phyloP scores from a whole-genome alignment of 2,329 filamentous ascomycete species.

The Penicillium sp. region DNA sequence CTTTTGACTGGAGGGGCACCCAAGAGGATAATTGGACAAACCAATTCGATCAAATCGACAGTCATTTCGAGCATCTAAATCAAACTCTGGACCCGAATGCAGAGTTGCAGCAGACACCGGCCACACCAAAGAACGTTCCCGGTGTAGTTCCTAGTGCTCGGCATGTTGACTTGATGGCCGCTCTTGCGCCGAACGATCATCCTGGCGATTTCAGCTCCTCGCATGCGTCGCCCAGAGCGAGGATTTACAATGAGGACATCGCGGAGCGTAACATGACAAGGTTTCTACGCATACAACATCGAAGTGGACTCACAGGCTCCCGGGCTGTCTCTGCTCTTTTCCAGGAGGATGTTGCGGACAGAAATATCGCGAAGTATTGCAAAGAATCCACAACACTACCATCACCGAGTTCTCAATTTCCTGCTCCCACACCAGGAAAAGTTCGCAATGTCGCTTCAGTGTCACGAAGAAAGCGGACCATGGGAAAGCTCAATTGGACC shows the following conservation, averaged over 20 bases:
- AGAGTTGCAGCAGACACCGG: slow-evolving; percentile 20
- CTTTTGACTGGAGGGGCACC: slow-evolving; percentile 13
- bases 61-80: slow-evolving; percentile 36
- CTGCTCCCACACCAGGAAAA: slow-evolving; percentile 14
- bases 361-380: slow-evolving; percentile 31
- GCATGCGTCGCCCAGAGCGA: slow-evolving; percentile 25
- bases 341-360: slow-evolving; percentile 39
- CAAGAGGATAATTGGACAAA: slow-evolving; percentile 23
- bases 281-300: slow-evolving; percentile 25
- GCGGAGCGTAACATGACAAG: slow-evolving; percentile 39
- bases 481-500: slow-evolving; percentile 14
- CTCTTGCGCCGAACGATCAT: slow-evolving; percentile 31
- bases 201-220: slow-evolving; percentile 20
- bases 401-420: slow-evolving; percentile 16
- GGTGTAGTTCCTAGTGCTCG: slow-evolving; percentile 22
- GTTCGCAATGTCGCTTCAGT: slow-evolving; percentile 13
- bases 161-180: slow-evolving; percentile 39
- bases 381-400: slow-evolving; percentile 18
- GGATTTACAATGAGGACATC: slow-evolving; percentile 40
- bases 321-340: slow-evolving; percentile 32
- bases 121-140: slow-evolving; percentile 16
- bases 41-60: slow-evolving; percentile 35
- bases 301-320: slow-evolving; percentile 24
- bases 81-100: slow-evolving; percentile 28
- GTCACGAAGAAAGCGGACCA: slow-evolving; percentile 3